Percentiles rank a stretch among this genome's conserved stretches.
These are phyloP conservation scores for Cymbopogon citratus DNA, from an alignment of 176 grass and related monocot genomes.

Conservation along the genomic window DNA sequence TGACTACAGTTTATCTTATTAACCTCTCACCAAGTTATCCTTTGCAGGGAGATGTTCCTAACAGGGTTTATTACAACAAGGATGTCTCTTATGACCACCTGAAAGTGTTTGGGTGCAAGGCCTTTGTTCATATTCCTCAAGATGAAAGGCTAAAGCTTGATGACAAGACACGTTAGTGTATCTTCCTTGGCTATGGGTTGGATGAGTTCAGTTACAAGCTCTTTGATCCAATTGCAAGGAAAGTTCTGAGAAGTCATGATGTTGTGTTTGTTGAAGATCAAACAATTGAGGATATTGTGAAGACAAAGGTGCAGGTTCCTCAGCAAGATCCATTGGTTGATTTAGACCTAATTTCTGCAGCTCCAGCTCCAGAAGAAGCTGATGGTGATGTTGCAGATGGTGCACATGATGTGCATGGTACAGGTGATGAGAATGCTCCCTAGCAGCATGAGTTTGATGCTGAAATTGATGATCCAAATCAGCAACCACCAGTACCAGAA, in stretches of 20 bases:
- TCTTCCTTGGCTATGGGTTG: neutral
- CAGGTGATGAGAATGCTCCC: neutral
- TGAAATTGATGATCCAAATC: neutral
- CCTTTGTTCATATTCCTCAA: neutral
- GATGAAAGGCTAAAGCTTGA: neutral
- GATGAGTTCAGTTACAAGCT: neutral
- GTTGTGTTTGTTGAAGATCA: slow-evolving; percentile 1
- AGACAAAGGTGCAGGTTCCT: neutral
- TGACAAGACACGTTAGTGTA: neutral
- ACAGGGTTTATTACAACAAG: neutral
- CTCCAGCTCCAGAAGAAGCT: neutral
- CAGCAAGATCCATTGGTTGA: neutral
- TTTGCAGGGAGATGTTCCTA: neutral
- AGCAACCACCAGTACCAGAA: neutral
- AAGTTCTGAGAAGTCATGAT: neutral
- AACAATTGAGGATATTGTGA: slow-evolving; percentile 19
- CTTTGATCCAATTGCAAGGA: neutral
- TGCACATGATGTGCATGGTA: neutral
- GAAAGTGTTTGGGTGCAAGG: neutral
- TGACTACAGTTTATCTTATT: too few relatives aligned
- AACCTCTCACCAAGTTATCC: neutral
- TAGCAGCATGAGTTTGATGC: neutral
- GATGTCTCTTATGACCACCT: neutral
- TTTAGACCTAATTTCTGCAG: neutral
- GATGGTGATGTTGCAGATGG: neutral